These are phyloP conservation scores for Trichoderma asperellum DNA, from an alignment of 2,329 filamentous ascomycete species.

Conservation along the genomic window DNA sequence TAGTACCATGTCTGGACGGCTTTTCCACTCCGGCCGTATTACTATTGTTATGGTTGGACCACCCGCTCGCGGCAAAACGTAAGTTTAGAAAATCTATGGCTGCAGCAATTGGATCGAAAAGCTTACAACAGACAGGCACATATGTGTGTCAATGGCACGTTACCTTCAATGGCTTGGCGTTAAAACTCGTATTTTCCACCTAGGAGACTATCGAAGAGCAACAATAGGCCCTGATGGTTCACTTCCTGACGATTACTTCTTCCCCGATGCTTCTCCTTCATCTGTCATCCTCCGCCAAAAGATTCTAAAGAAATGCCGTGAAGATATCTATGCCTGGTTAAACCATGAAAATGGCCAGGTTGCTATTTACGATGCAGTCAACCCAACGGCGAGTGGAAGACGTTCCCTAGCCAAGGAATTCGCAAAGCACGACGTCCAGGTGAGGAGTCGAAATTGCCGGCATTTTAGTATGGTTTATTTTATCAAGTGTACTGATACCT, in stretches of 20 bases:
- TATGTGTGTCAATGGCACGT: constrained; percentile 90
- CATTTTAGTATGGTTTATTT: neutral
- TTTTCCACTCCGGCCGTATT: constrained; percentile 96
- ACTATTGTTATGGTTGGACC: constrained; percentile 96
- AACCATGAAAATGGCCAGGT: constrained; percentile 98
- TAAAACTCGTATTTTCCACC: constrained; percentile 96
- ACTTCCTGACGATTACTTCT: constrained; percentile 97
- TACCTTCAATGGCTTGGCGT: constrained; percentile 97
- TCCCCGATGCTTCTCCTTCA: constrained; percentile 87
- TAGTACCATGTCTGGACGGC: constrained; percentile 93
- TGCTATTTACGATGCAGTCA: constrained; percentile 97
- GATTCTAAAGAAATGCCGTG: constrained; percentile 94
- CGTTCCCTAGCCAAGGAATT: constrained; percentile 91
- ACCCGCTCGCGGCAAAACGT: constrained; percentile 94
- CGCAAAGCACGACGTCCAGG: constrained; percentile 93
- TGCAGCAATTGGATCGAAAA: neutral
- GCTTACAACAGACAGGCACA: constrained; percentile 64
- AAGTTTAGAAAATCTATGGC: constrained; percentile 42
- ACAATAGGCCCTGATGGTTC: constrained; percentile 82
- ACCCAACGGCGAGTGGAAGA: constrained; percentile 81
- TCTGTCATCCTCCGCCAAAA: constrained; percentile 95
- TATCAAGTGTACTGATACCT: neutral
- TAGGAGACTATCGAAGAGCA: constrained; percentile 93
- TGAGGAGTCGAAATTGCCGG: constrained; percentile 42
- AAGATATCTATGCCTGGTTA: constrained; percentile 95